These are phyloP conservation scores for Rubia peregrina DNA, from an alignment of 305 asterid genomes.

Conservation along the genomic window DNA sequence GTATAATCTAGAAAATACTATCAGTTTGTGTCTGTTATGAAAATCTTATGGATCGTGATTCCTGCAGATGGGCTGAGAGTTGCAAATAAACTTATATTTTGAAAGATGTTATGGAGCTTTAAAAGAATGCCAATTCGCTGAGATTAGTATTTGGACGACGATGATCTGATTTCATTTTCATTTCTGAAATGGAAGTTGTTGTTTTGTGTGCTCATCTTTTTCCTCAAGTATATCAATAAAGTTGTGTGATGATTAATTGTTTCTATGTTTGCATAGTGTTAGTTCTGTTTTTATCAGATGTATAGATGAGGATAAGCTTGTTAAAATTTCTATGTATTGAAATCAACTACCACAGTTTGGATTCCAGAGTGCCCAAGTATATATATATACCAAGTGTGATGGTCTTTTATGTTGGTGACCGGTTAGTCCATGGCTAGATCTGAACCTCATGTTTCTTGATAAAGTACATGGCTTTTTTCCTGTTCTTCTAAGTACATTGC, in stretches of 20 bases:
- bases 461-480: background rate
- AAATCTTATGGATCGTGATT: background rate
- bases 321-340: background rate
- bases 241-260: background rate
- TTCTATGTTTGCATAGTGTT: background rate
- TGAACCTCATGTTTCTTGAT: background rate
- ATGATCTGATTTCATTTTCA: background rate
- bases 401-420: background rate
- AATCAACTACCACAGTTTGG: background rate
- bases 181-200: background rate
- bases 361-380: background rate
- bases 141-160: background rate
- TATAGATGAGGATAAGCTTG: background rate
- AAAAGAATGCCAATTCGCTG: background rate
- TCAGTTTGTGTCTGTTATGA: background rate
- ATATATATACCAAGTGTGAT: background rate
- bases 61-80: background rate
- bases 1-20: background rate
- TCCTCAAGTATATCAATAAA: background rate
- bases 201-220: background rate
- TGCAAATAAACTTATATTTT: background rate
- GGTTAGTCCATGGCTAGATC: background rate
- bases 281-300: background rate
- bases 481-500: background rate
- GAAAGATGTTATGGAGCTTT: background rate